Percentiles rank a stretch among this genome's conserved stretches.
Conservation (phyloP, 2,329 filamentous ascomycete species). For the Madurella fahalii region DNA sequence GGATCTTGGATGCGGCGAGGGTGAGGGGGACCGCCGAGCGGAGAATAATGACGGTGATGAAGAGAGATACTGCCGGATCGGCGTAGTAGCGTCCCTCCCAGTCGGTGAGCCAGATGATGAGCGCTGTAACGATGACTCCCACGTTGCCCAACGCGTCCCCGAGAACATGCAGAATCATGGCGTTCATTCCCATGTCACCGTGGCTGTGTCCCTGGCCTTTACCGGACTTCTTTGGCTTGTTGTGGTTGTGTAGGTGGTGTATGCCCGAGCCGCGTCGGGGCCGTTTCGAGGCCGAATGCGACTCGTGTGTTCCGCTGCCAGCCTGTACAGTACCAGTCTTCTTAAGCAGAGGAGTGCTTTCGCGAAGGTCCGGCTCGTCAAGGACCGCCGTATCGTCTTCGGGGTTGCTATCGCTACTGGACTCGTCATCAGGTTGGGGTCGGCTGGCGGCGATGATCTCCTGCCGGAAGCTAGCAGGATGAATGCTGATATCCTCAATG, state of each 20-base stretch:
- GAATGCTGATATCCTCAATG: conserved; percentile 73
- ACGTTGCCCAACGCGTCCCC: conserved; percentile 84
- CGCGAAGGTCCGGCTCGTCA: conserved; percentile 41
- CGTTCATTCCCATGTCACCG: conserved; percentile 92
- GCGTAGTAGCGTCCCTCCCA: conserved; percentile 81
- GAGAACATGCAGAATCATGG: conserved; percentile 70
- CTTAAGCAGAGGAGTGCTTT: conserved; percentile 48
- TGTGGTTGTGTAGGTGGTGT: conserved; percentile 77
- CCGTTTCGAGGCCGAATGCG: conserved; percentile 27
- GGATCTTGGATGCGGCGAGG: conserved; percentile 75
- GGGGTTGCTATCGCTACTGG: conserved; percentile 49
- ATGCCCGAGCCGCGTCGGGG: conserved; percentile 48
- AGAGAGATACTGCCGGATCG: conserved; percentile 85
- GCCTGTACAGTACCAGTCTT: conserved; percentile 19
- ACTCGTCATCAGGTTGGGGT: conserved; percentile 51
- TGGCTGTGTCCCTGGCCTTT: conserved; percentile 72
- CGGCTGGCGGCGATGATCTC: conserved; percentile 85
- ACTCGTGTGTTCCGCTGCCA: conserved; percentile 24
- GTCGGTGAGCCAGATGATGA: conserved; percentile 87
- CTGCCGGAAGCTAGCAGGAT: conserved; percentile 85
- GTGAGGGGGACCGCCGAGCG: conserved; percentile 75
- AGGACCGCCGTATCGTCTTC: conserved; percentile 46
- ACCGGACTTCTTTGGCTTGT: conserved; percentile 60
- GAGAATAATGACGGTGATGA: conserved; percentile 81
- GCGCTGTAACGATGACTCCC: conserved; percentile 75